Base-by-base conservation (phyloP, 164 flowering plant genomes). In the Cinnamomum micranthum region DNA sequence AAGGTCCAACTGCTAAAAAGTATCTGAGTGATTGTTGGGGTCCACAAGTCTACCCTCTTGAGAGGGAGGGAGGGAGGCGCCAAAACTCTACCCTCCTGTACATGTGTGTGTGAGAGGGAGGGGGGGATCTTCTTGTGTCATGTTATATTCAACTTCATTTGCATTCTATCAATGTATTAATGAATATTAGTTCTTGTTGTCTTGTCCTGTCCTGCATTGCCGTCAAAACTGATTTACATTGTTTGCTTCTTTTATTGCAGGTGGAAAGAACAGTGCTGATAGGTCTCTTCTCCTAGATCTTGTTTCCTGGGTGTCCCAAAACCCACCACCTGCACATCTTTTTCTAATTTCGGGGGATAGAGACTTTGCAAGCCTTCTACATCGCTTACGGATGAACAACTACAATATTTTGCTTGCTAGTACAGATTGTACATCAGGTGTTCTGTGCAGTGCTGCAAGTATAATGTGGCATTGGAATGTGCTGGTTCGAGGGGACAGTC, bases 241-340 rank as follows among this genome's bases (percentile, higher is more conserved):
- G 33, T 35, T 71, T 63, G 63, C 67, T 76, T 65, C 65, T 76
- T 58, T 23, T 65, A 59, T 3, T 76, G 81, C 84, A 93, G 99
- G 91, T 83, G 95, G 95, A 64, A 93, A 89, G 86, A 93, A 89
- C 83, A 86, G 93, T 87, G 94, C 93, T 59, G 97, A 93, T 80
- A 88, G 88, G 77, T 88, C 91, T 65, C 91, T 91, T 77, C 82
- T 91, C 23, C 75, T 87, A 23, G 93, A 91, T 79, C 92, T 95
- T 31, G 80, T 89, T 85, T 84, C 77, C 77, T 93, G 99, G 99
- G 91, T 87, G 65, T 86, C 92, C 58, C 96, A 89, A 74, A 91
- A 95, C 79, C 99, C 99, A 65, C 98, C 99, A 51, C 99, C 99
- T 22, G 97, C 93, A 20, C 98, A 95, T 81, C 82, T 95, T 76